Evolutionary conservation across 441 rosid species (phyloP), one percentile per base, ranked within the genome.

Genomic region (Adansonia grandidieri): DNA sequence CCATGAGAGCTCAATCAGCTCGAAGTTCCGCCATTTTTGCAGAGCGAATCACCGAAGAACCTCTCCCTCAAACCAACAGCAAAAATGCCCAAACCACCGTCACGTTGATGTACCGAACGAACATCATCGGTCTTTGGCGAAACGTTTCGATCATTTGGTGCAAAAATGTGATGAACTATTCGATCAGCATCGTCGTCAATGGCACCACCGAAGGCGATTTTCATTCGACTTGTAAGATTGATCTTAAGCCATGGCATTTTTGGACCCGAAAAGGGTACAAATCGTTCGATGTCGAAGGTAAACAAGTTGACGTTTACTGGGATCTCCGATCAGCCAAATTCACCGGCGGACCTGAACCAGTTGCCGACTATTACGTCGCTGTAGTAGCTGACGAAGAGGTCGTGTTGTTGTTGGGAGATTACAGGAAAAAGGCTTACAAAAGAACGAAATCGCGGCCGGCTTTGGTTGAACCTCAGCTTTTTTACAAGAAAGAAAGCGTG

Each of bases 201-300:
- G 2, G 32, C 20, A 85, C 82, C 81, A 69, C 77, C 9, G 88
- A 88, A 54, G 89, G 88, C 0, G 91, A 90, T 42, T 78, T 73
- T 50, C 88, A 80, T 40, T 87, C 89, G 6, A 79, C 82, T 1
- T 91, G 92, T 79, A 91, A 91, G 88, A 83, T 91, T 67, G 93
- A 90, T 75, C 89, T 91, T n/a, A 91, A 87, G 80, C 90, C 96
- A 0, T 91, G 96, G 96, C 91, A 90, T 48, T 91, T 91, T 32
- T 91, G 96, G 96, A 88, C 90, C 82, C 87, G 81, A 71, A 90
- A 87, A 81, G 96, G 96, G 13, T 84, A 82, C 51, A 91, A 91
- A 57, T 80, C 91, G 0, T 86, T 89, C 0, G 89, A 85, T 15
- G 89, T 90, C 0, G 93, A 90, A 73, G 85, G 93, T 4, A 79